Conservation (phyloP, 202 grass and related monocot genomes). For the Cymbopogon flexuosus region DNA sequence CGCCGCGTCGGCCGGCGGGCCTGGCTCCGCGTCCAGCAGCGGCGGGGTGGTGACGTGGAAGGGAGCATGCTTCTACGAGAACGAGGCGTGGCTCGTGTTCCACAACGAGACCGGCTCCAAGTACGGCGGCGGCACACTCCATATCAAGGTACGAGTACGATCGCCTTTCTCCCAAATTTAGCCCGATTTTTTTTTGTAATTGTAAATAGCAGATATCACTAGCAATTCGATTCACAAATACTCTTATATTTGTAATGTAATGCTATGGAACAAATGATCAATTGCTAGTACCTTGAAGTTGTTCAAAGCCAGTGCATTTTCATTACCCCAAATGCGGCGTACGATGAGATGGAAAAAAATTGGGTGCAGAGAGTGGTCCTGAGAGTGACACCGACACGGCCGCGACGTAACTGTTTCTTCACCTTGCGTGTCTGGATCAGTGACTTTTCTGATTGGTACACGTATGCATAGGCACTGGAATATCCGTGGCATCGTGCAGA, state of each 20-base stretch:
- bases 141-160: slow-evolving; percentile 68
- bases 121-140: slow-evolving; percentile 68
- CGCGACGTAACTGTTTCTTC: background rate
- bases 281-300: background rate
- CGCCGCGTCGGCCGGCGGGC: slow-evolving; percentile 20
- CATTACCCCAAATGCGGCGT: background rate
- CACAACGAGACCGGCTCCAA: slow-evolving; percentile 62
- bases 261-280: background rate
- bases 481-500: background rate
- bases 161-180: background rate
- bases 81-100: slow-evolving; percentile 62
- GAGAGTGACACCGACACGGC: background rate
- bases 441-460: slow-evolving; percentile 6
- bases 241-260: background rate
- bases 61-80: slow-evolving; percentile 90
- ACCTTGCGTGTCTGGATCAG: background rate
- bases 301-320: background rate
- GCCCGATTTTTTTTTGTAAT: background rate
- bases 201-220: background rate
- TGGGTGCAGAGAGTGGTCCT: background rate
- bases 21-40: background rate
- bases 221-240: background rate
- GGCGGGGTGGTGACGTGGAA: slow-evolving; percentile 39
- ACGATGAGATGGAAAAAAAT: no score
- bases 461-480: background rate